phyloP scores from a whole-genome alignment of 2,329 filamentous ascomycete genomes.

The Pestalotiopsis fici region DNA sequence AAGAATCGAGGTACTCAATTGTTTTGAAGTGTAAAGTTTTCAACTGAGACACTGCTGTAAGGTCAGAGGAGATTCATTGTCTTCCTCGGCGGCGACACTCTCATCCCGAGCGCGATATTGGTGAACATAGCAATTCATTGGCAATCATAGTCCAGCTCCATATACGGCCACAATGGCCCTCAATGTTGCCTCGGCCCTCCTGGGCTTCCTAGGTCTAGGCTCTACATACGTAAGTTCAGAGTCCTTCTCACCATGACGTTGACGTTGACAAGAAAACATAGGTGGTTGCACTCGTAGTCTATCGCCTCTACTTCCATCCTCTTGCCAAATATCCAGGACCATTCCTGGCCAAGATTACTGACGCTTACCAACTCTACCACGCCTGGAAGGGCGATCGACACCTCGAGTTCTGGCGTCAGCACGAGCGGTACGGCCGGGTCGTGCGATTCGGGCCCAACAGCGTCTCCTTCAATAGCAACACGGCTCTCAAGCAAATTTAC shows the following conservation, averaged over 20 bases:
- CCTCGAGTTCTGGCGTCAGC: constrained; percentile 70
- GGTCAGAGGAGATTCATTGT: background rate
- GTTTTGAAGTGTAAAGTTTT: background rate
- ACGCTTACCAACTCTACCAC: constrained; percentile 69
- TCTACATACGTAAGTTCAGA: background rate
- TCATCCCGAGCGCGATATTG: background rate
- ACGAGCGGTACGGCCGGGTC: constrained; percentile 69
- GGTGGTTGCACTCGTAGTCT: constrained; percentile 43
- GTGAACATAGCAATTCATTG: background rate
- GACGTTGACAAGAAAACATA: constrained; percentile 7
- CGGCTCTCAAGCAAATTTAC: constrained; percentile 68
- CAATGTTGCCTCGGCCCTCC: background rate
- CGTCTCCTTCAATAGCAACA: constrained; percentile 74
- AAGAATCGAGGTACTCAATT: background rate
- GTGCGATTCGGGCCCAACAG: constrained; percentile 81
- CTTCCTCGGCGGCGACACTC: background rate
- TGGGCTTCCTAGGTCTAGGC: background rate
- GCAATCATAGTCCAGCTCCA: background rate
- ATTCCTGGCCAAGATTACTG: constrained; percentile 62
- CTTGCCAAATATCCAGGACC: constrained; percentile 67
- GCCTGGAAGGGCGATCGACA: constrained; percentile 76
- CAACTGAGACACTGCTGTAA: background rate
- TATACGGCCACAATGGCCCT: background rate
- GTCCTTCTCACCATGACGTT: background rate
- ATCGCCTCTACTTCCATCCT: constrained; percentile 65